Evolutionary conservation across 2,329 filamentous ascomycete genomes (phyloP).

Genomic region (Boeremia lycopersici): DNA sequence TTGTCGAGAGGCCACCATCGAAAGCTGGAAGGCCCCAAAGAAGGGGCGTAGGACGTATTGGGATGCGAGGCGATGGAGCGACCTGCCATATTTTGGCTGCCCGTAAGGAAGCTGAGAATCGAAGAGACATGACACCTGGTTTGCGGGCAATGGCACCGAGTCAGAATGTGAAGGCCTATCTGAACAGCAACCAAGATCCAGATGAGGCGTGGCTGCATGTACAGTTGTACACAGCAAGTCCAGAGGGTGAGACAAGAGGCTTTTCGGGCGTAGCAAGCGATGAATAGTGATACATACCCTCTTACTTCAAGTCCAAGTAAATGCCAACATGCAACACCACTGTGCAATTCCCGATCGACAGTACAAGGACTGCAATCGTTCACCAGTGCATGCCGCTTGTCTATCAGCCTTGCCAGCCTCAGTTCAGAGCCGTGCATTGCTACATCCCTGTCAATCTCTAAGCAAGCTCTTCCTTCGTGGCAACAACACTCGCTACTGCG

Average conservation of each 20-base stretch:
- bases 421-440: neutral
- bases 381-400: neutral
- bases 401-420: conserved; percentile 1
- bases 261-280: neutral
- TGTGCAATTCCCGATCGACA: neutral
- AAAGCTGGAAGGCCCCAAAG: conserved; percentile 22
- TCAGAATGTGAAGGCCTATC: neutral
- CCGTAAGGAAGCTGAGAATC: neutral
- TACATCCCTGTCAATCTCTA: neutral
- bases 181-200: too few relatives aligned
- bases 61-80: conserved; percentile 18
- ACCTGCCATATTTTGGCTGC: conserved; percentile 14
- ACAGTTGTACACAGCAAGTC: neutral
- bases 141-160: neutral
- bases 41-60: neutral
- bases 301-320: too few relatives aligned
- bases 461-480: neutral
- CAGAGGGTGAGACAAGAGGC: neutral
- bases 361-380: too few relatives aligned
- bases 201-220: neutral
- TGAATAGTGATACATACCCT: too few relatives aligned
- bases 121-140: neutral
- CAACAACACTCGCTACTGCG: neutral
- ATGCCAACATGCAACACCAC: neutral
- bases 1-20: conserved; percentile 30